phyloP scores from a whole-genome alignment of 352 stramenopile species.

The Pilasporangium apinafurcum region DNA sequence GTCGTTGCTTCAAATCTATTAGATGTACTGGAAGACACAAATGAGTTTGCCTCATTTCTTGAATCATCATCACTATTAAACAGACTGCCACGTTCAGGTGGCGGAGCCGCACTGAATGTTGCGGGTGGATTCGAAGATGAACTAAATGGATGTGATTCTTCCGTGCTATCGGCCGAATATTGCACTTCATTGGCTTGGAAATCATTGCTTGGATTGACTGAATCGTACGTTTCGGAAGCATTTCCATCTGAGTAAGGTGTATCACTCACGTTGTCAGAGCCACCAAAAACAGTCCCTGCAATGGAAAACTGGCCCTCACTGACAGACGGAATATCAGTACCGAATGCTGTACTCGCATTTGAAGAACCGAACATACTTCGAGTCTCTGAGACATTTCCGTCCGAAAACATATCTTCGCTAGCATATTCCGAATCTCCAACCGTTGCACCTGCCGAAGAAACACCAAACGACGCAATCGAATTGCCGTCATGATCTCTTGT shows the following conservation, averaged over 20 bases:
- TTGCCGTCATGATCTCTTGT: conserved; percentile 14
- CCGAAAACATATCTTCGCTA: conserved; percentile 58
- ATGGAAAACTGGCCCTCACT: conserved; percentile 65
- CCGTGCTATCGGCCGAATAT: conserved; percentile 14
- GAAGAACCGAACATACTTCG: conserved; percentile 66
- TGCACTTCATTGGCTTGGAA: conserved; percentile 25
- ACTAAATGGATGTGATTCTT: conserved; percentile 15
- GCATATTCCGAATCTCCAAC: conserved; percentile 69
- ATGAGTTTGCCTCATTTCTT: conserved; percentile 32
- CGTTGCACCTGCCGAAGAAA: conserved; percentile 72
- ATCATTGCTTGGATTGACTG: conserved; percentile 26
- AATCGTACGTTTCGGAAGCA: conserved; percentile 44
- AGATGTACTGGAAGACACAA: conserved; percentile 21
- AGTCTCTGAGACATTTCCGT: conserved; percentile 62
- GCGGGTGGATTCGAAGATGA: conserved; percentile 18
- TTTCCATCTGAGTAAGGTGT: conserved; percentile 54
- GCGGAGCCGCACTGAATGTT: conserved; percentile 10
- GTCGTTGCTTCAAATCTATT: conserved; percentile 19
- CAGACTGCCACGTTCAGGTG: conserved; percentile 6
- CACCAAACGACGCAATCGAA: conserved; percentile 61
- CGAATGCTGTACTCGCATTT: conserved; percentile 70
- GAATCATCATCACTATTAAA: conserved; percentile 16
- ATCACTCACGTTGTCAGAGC: conserved; percentile 52
- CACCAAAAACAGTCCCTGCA: conserved; percentile 51
- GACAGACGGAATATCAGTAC: conserved; percentile 67